A percentile compares a stretch with the other conserved stretches of the same genome.
Conservation (phyloP, 768 basidiomycete species). For the Sarcodon aspratus region DNA sequence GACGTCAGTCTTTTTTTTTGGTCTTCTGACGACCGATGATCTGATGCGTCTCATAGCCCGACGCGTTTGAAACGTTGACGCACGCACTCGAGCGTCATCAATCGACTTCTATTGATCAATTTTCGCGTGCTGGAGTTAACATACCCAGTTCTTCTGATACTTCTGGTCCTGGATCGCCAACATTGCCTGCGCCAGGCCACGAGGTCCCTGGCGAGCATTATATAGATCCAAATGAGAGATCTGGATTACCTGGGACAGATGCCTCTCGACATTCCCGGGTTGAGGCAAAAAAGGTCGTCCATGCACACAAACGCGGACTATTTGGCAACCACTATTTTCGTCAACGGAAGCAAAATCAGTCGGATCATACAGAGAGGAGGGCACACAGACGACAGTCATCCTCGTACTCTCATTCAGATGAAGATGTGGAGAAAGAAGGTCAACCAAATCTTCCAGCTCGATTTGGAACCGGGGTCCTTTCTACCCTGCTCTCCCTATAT, state of each 20-base stretch:
- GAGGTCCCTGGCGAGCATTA: conserved; percentile 39
- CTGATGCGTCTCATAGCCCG: conserved; percentile 22
- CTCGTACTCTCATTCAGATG: conserved; percentile 3
- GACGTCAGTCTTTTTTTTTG: conserved; percentile 28
- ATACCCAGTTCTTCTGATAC: neutral
- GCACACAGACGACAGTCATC: conserved; percentile 1
- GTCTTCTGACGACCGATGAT: conserved; percentile 2
- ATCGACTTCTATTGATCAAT: conserved; percentile 1
- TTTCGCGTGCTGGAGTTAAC: conserved; percentile 8
- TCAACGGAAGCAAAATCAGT: conserved; percentile 4
- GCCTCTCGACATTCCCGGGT: conserved; percentile 20
- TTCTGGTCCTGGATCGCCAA: neutral
- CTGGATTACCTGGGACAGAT: conserved; percentile 42
- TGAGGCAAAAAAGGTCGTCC: conserved; percentile 31
- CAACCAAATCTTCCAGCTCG: conserved; percentile 8
- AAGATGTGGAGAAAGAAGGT: conserved; percentile 12
- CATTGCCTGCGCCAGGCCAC: conserved; percentile 16
- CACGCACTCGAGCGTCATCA: conserved; percentile 42
- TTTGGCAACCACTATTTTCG: conserved; percentile 3
- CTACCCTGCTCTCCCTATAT: conserved; percentile 56
- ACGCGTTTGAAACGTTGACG: conserved; percentile 36
- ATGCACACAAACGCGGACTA: conserved; percentile 24
- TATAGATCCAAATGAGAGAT: conserved; percentile 53
- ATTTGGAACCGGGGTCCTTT: conserved; percentile 44
- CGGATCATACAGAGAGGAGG: neutral